Evolutionary conservation across 2,329 filamentous ascomycete genomes (phyloP).

Genomic region (Lasiodiplodia gonubiensis): DNA sequence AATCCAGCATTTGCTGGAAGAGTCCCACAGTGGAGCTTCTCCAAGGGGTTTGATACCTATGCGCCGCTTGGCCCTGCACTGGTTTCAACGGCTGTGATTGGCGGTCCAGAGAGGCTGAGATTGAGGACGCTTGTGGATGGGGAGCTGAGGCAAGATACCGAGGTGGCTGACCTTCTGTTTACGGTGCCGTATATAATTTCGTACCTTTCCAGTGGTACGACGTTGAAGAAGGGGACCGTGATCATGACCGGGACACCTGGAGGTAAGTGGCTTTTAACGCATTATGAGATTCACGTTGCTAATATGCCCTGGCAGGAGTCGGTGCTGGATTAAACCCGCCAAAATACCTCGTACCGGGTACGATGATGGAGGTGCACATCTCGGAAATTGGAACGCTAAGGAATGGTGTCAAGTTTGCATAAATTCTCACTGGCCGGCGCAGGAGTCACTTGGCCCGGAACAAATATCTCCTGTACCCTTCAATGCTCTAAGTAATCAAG

Average conservation of each 20-base stretch:
- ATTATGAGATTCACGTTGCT: conserved; percentile 38
- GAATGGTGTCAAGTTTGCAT: conserved; percentile 41
- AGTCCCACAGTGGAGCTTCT: conserved; percentile 60
- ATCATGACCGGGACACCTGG: conserved; percentile 56
- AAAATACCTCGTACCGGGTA: conserved; percentile 44
- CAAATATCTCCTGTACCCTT: too few species aligned
- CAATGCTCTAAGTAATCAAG: too few species aligned
- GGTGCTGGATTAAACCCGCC: conserved; percentile 51
- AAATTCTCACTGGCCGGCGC: not conserved
- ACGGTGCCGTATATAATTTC: conserved; percentile 53
- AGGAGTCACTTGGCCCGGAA: too few species aligned
- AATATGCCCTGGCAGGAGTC: conserved; percentile 35
- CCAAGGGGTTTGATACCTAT: conserved; percentile 63
- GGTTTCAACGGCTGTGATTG: conserved; percentile 51
- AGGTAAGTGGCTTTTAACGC: conserved; percentile 47
- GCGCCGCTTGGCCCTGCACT: conserved; percentile 60
- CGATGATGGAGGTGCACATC: conserved; percentile 43
- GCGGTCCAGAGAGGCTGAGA: conserved; percentile 50
- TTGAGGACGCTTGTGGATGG: conserved; percentile 58
- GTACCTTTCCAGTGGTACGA: conserved; percentile 53
- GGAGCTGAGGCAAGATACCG: conserved; percentile 51
- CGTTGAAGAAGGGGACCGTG: conserved; percentile 54
- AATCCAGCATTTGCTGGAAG: conserved; percentile 33
- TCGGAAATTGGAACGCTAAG: conserved; percentile 41
- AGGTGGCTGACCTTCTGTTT: conserved; percentile 53